Conservation (phyloP, 257 asterid genomes). For the Solanum paucissectum region DNA sequence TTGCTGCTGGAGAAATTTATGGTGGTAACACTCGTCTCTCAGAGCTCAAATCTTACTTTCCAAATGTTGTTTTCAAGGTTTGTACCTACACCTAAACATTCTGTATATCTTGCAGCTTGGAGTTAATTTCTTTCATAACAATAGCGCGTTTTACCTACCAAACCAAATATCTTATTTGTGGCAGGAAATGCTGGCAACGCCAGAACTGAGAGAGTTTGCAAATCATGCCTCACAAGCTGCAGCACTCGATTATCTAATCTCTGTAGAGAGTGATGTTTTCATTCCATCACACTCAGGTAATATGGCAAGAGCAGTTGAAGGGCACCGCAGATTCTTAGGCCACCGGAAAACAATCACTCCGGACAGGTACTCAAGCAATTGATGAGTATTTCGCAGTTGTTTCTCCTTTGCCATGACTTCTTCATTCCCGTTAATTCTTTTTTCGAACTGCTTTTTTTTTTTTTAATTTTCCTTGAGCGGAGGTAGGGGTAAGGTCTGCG, state of each 20-base stretch:
- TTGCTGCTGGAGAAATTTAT: slow-evolving; percentile 95
- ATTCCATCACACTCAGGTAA: slow-evolving; percentile 87
- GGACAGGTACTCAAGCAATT: slow-evolving; percentile 41
- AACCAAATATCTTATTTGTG: slow-evolving; percentile 16
- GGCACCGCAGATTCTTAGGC: slow-evolving; percentile 83
- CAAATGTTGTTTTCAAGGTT: slow-evolving; percentile 73
- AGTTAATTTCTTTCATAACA: background rate
- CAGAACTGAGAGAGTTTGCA: slow-evolving; percentile 46
- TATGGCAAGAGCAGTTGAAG: slow-evolving; percentile 96
- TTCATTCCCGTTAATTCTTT: background rate
- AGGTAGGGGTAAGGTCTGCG: background rate
- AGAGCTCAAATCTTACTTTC: slow-evolving; percentile 78
- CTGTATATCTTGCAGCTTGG: background rate
- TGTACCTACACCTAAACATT: background rate
- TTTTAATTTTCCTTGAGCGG: background rate
- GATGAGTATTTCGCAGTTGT: background rate
- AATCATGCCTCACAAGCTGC: slow-evolving; percentile 86
- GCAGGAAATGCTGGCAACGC: slow-evolving; percentile 85
- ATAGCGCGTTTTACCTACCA: background rate
- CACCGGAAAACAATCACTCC: slow-evolving; percentile 81
- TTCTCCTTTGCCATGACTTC: background rate
- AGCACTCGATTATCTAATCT: slow-evolving; percentile 80
- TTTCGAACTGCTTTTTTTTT: background rate
- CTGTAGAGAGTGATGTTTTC: slow-evolving; percentile 78
- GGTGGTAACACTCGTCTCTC: slow-evolving; percentile 70